Evolutionary conservation across 805 yeast species (phyloP).

Genomic region (Starmerella stigmatis): DNA sequence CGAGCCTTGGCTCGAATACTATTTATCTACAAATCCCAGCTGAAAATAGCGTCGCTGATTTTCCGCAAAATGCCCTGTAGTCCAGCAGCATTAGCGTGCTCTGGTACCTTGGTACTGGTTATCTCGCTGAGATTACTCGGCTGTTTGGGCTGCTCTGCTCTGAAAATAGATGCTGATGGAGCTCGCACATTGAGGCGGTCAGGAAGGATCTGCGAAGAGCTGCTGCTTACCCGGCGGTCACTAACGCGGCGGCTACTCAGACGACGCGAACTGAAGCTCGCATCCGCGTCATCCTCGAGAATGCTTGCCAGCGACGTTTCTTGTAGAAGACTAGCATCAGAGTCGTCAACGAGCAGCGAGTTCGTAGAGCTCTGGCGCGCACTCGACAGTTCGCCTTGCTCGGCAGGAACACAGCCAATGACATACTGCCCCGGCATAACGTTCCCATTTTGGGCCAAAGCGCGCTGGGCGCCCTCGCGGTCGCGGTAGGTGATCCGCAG

Average conservation of each 20-base stretch:
- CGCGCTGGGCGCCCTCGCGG: conserved; percentile 65
- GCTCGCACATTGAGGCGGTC: conserved; percentile 9
- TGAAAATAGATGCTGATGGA: conserved; percentile 3
- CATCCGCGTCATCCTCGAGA: conserved; percentile 5
- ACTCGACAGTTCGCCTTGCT: conserved; percentile 11
- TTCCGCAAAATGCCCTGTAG: neutral
- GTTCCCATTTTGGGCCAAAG: conserved; percentile 72
- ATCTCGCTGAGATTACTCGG: neutral
- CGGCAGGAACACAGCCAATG: conserved; percentile 54
- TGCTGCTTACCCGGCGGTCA: neutral
- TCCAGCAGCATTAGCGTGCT: neutral
- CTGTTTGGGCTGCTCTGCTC: neutral
- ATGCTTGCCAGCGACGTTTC: conserved; percentile 18
- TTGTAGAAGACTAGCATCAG: conserved; percentile 18
- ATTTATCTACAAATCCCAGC: conserved; percentile 41
- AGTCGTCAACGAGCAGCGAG: conserved; percentile 22
- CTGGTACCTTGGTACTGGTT: conserved; percentile 11
- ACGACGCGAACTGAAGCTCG: neutral
- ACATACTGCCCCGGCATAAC: conserved; percentile 51
- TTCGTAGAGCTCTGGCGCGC: conserved; percentile 19
- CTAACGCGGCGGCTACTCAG: neutral
- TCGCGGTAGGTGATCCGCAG: conserved; percentile 76
- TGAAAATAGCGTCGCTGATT: conserved; percentile 38
- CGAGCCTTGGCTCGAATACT: neutral
- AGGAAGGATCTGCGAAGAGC: neutral